Evolutionary conservation across 768 basidiomycete species (phyloP), one percentile per base, ranked within the genome.

Genomic region (Thelephora aurantiotincta): DNA sequence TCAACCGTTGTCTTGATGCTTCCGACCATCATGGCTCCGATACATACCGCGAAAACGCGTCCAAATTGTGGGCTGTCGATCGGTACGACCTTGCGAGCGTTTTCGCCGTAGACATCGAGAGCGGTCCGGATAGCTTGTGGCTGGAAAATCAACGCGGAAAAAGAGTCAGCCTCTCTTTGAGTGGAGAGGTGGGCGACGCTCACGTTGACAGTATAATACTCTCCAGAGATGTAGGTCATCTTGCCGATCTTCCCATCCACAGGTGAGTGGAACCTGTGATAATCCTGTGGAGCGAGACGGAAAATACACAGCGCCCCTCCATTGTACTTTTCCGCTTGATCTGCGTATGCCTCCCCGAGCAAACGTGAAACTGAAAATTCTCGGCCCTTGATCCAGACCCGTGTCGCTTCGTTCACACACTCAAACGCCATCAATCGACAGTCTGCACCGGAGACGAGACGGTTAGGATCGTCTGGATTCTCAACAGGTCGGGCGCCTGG

Each of bases 181-280:
- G 16, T 26, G 5, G 16, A 23, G 9, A 30, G 35, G 12, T 42
- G 11, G 16, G n/a, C n/a, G n/a, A 44, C 12, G 67, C 77, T 44
- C 53, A 86, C 85, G 48, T 92, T 94, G 51, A 96, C 94, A 0
- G 96, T 97, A 63, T 96, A 98, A 63, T 96, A 97, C 58, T 94
- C 90, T 5, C 94, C 94, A 2, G 78, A 54, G 47, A 97, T 85
- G 57, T 84, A 74, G 5, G 76, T 79, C 78, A 92, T 89, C 33
- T 69, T 69, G 14, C 92, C 93, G 23, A 98, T 75, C 34, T 61
- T 75, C 0, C 92, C 91, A 51, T 88, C 86, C 18, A 93, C 85
- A 0, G 89, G 87, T 0, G 77, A 77, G 60, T 89, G 87, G 73
- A 92, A 96, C 1, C 93, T 82, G 63, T 97, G 93, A 57, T 97